These are phyloP conservation scores for Colletotrichum lupini DNA, from an alignment of 2,329 filamentous ascomycete species.

Conservation along the genomic window DNA sequence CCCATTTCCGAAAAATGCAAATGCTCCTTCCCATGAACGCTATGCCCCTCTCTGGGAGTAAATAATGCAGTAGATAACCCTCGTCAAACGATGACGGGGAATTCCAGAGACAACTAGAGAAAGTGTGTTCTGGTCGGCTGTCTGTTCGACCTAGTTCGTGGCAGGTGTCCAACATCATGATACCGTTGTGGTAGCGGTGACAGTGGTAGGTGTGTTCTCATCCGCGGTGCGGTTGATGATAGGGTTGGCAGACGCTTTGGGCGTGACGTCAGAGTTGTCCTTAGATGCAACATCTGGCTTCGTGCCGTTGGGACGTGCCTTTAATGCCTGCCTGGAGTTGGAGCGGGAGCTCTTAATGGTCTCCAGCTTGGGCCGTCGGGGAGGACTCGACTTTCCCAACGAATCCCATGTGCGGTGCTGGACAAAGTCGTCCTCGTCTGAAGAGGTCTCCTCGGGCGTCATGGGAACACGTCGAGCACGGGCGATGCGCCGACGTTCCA, in stretches of 20 bases:
- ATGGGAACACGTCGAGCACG: constrained; percentile 13
- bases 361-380: constrained; percentile 56
- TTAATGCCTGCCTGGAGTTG: constrained; percentile 42
- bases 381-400: constrained; percentile 45
- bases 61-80: constrained; percentile 22
- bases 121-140: not conserved
- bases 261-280: constrained; percentile 29
- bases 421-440: constrained; percentile 42
- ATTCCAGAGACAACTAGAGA: not conserved
- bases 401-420: constrained; percentile 38
- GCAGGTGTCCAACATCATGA: not conserved
- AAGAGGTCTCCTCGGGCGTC: constrained; percentile 44
- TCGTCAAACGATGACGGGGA: not conserved
- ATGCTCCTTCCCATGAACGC: constrained; percentile 30
- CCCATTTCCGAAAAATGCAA: constrained; percentile 20
- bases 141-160: not conserved
- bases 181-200: not conserved
- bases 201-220: constrained; percentile 26
- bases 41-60: constrained; percentile 23
- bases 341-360: constrained; percentile 58
- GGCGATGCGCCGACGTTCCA: constrained; percentile 29
- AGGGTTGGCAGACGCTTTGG: constrained; percentile 32
- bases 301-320: constrained; percentile 37
- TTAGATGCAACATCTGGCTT: constrained; percentile 9
- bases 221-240: constrained; percentile 5